Evolutionary conservation across 1,284 basidiomycete species (phyloP).

Genomic region (Macrocybe sp.): DNA sequence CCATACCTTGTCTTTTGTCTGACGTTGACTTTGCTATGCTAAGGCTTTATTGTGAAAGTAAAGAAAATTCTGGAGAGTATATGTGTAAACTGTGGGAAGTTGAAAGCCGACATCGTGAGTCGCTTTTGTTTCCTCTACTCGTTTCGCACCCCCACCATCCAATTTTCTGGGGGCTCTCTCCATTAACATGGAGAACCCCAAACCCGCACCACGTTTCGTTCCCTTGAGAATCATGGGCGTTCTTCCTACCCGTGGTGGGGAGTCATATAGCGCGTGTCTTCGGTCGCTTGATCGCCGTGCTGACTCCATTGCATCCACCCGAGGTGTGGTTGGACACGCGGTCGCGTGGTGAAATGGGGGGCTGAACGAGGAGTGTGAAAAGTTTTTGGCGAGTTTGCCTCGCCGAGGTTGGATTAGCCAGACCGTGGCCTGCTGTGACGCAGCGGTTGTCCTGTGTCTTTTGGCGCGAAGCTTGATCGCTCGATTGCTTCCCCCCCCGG

Average conservation of each 20-base stretch:
- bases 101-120: conserved; percentile 97
- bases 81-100: conserved; percentile 97
- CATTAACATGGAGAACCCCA: conserved; percentile 82
- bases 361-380: conserved; percentile 89
- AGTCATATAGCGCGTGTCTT: conserved; percentile 65
- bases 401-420: conserved; percentile 33
- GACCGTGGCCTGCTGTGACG: conserved; percentile 54
- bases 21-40: conserved; percentile 4
- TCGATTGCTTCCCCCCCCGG: conserved; percentile 51
- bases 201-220: conserved; percentile 73
- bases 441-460: conserved; percentile 47
- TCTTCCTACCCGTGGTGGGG: conserved; percentile 63
- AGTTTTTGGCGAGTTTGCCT: conserved; percentile 33
- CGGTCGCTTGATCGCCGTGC: conserved; percentile 88
- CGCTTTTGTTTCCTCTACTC: conserved; percentile 69
- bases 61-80: conserved; percentile 99
- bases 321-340: conserved; percentile 74
- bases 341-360: conserved; percentile 89
- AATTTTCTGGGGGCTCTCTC: conserved; percentile 95
- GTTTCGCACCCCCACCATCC: conserved; percentile 87
- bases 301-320: conserved; percentile 56
- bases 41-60: conserved; percentile 97
- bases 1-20: conserved; percentile 1
- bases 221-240: conserved; percentile 72
- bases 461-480: conserved; percentile 53